Conservation (phyloP, 192 early-diverging fungal genomes). For the Gamsiella multidivaricata region DNA sequence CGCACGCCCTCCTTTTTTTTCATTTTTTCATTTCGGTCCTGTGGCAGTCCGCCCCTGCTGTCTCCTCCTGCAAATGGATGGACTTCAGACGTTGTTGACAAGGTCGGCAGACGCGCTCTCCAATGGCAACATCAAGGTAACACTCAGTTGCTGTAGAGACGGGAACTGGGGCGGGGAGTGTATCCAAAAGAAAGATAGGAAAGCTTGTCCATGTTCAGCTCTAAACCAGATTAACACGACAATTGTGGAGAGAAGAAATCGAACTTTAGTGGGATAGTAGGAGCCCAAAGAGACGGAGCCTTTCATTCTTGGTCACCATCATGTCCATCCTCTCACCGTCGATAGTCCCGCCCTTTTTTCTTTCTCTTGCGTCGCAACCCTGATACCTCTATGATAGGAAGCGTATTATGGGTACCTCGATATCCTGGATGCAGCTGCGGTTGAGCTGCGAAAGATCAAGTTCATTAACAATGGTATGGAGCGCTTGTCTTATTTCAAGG, state of each 20-base stretch:
- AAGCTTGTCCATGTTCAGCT: no score
- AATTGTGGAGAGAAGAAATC: no score
- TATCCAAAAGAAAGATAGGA: no score
- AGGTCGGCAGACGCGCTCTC: conserved; percentile 45
- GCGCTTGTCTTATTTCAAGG: background rate
- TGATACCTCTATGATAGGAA: conserved; percentile 57
- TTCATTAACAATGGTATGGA: conserved; percentile 66
- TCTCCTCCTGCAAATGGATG: conserved; percentile 36
- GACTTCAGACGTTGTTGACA: conserved; percentile 37
- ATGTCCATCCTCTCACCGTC: background rate
- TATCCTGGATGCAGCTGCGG: conserved; percentile 50
- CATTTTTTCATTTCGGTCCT: background rate
- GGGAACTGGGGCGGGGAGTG: no score
- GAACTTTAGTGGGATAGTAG: no score
- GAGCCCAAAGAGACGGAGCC: no score
- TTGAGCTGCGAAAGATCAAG: conserved; percentile 59
- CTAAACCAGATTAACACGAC: no score
- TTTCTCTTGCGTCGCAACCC: background rate
- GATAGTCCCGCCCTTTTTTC: background rate
- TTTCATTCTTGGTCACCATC: no score
- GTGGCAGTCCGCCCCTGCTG: conserved; percentile 16
- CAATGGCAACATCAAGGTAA: conserved; percentile 56
- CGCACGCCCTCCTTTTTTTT: conserved; percentile 1
- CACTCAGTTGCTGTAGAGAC: background rate
- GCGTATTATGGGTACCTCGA: conserved; percentile 60